These are phyloP conservation scores for Anthracocystis panici-leucophaei DNA, from an alignment of 1,284 basidiomycete species.

Conservation along the genomic window DNA sequence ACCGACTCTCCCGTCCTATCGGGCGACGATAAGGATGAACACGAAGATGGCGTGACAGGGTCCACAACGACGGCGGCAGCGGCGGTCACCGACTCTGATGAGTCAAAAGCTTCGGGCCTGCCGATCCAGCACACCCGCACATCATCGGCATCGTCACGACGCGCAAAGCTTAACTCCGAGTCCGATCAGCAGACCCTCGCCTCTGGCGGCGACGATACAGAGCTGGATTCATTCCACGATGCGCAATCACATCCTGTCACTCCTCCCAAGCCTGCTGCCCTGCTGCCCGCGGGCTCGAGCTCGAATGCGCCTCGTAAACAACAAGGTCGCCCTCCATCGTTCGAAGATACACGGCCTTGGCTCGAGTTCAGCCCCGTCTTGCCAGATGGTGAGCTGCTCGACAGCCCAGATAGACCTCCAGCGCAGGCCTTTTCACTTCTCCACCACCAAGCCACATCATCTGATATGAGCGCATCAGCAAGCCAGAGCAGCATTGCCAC, in stretches of 20 bases:
- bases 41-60: not conserved
- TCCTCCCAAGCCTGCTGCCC: constrained; percentile 12
- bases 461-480: constrained; percentile 27
- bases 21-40: constrained; percentile 8
- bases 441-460: constrained; percentile 9
- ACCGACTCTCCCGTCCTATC: constrained; percentile 7
- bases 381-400: constrained; percentile 33
- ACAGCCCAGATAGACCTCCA: constrained; percentile 13
- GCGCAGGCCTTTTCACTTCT: constrained; percentile 15
- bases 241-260: constrained; percentile 17
- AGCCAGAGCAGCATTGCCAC: constrained; percentile 34
- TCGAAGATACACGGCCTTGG: constrained; percentile 45
- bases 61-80: not conserved
- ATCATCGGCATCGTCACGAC: constrained; percentile 7
- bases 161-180: constrained; percentile 6
- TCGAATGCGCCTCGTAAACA: not conserved
- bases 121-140: constrained; percentile 6
- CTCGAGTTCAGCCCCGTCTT: constrained; percentile 48
- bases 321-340: constrained; percentile 15
- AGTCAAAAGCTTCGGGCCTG: constrained; percentile 1
- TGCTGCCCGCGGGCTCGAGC: not conserved
- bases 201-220: not conserved
- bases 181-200: constrained; percentile 3
- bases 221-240: constrained; percentile 11
- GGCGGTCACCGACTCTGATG: not conserved